Evolutionary conservation across 192 early-diverging fungal genomes (phyloP), one percentile per base, ranked within the genome.

Genomic region (Rhizoclosmatium globosum): DNA sequence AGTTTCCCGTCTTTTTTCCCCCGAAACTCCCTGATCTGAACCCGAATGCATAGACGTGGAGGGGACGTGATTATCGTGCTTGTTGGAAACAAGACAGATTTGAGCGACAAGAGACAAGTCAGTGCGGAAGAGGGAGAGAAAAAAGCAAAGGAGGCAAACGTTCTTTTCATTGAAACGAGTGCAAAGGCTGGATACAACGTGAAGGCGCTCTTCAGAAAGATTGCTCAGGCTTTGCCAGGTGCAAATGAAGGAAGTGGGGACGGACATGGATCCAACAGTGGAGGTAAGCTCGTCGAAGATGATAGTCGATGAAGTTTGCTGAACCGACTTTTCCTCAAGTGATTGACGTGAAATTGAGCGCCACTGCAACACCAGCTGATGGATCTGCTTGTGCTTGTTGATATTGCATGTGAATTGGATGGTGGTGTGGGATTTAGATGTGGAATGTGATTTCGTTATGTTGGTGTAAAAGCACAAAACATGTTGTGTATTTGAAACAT

Each of bases 171-270:
- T 80, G 98, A 99, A 82, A 99, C 98, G n/a, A 94, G 92, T 74
- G 98, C 98, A 57, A 99, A 99, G 84, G 96, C 95, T 7, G 98
- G 96, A 23, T 96, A 99, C 84, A 99, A 99, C 83, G 97, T 99
- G 45, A 99, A 99, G 88, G 92, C 93, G 2, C 87, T 99, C 64
- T 99, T 99, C 82, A 92, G 94, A 76, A 97, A 96, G 82, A 98
- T 99, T 83, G 98, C 97, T 2, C 95, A 97, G 72, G 93, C 95
- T 21, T 83, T 97, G 48, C 94, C 94, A 7, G 95, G 96, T 4
- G 93, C 93, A 87, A 95, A 97, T 7, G 66, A 82, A 3, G 21
- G 61, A 2, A 50, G 46, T 11, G 47, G 50, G 13, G 82, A 77
- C 17, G 58, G 70, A 3, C 53, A 46, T 46, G 11, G 58, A 58